Conservation (phyloP, 345 rosid genomes). For the Eucalyptus microcorys region DNA sequence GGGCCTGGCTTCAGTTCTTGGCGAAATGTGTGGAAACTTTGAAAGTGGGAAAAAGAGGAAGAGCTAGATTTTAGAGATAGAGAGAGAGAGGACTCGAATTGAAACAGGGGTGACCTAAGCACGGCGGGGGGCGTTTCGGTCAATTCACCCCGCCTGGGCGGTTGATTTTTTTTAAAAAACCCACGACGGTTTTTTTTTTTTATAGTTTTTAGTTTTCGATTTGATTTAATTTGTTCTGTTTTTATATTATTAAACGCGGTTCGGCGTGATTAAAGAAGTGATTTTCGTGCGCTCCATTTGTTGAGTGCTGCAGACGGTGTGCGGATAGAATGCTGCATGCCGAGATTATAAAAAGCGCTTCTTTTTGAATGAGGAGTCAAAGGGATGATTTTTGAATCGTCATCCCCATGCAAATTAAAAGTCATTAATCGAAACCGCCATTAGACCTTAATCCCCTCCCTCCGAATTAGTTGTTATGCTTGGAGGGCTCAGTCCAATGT, state of each 20-base stretch:
- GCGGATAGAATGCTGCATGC: background rate
- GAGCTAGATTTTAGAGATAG: background rate
- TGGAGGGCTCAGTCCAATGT: fast-evolving
- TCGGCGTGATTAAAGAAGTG: background rate
- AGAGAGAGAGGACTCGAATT: background rate
- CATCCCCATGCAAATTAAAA: background rate
- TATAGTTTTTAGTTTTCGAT: too few relatives aligned
- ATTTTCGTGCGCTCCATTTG: background rate
- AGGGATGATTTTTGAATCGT: background rate
- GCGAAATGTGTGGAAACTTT: background rate
- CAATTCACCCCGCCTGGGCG: background rate
- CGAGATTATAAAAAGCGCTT: background rate
- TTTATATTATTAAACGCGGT: background rate
- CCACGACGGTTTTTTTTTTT: background rate
- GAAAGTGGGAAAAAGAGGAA: background rate
- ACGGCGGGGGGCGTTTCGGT: background rate
- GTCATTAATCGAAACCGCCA: background rate
- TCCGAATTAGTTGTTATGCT: background rate
- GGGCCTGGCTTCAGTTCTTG: background rate
- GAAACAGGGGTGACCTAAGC: background rate
- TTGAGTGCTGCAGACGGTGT: background rate
- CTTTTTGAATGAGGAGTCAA: background rate
- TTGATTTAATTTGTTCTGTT: fast-evolving
- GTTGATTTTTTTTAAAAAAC: background rate
- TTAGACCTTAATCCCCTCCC: background rate